Base-by-base conservation (phyloP, 208 protist genomes). In the Jaenimonas drosophilae region DNA sequence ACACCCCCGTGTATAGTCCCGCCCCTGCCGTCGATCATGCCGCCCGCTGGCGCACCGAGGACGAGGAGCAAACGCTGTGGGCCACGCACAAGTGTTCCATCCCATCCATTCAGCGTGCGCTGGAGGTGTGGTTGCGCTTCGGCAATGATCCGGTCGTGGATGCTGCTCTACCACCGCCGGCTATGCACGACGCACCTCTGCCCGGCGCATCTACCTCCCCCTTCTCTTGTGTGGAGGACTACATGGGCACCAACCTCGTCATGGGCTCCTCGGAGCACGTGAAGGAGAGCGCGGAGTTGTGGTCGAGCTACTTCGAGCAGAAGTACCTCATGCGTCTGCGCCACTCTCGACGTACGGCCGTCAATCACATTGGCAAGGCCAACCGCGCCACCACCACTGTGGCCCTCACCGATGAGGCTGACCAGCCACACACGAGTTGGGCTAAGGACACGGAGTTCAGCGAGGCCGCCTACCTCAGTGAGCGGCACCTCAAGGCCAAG, bases 121-220 rank as follows among this genome's bases (percentile, higher is more conserved):
- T 86, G 5, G 59, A 64, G 38, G 45, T 67, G 43, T 89, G 79
- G 80, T 69, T 93, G 28, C 79, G 84, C n/a, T 88, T 88, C 40
- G 79, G 84, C 19, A 93, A 93, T 41, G 79, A 93, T 44, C 84
- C 84, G 2, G 79, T 93, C n/a, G 55, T 88, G 24, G 75, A 88
- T 54, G 75, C 71, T 11, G 45, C 58, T 4, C 20, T 71, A n/a
- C 51, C 60, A 17, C 49, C 45, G 17, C 3, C 25, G 16, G 1
- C 46, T 12, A 28, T 0, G 17, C 12, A 21, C 12, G n/a, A 4
- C 6, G 12, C n/a, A 32, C 16, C 31, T 12, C n/a, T 27, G 9
- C 30, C 54, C 12, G 44, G 17, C 11, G 16, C n/a, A 2, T 20
- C 42, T 16, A 51, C 23, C 16, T 91, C 83, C 6, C 84, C 84